phyloP scores from a whole-genome alignment of 139 green algal species.

The Mychonastes homosphaera region DNA sequence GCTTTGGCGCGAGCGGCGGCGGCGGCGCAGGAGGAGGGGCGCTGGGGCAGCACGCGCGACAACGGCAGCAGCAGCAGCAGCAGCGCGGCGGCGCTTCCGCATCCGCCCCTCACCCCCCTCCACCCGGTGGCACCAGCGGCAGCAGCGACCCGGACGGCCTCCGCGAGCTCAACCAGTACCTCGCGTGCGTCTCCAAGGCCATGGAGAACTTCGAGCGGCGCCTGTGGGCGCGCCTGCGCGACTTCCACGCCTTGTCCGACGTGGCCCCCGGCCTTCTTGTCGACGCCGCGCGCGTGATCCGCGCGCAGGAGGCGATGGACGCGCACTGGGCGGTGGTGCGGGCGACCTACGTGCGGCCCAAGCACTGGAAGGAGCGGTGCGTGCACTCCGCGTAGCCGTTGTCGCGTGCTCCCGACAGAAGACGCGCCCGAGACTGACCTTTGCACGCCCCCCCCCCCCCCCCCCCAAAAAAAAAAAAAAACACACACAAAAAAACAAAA shows the following conservation, averaged over 20 bases:
- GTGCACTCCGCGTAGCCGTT: too few species aligned
- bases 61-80: slow-evolving; percentile 14
- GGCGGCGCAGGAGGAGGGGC: not conserved
- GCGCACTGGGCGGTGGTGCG: slow-evolving; percentile 23
- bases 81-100: not conserved
- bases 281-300: slow-evolving; percentile 56
- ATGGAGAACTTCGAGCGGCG: slow-evolving; percentile 56
- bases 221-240: slow-evolving; percentile 50
- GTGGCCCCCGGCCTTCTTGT: slow-evolving; percentile 61
- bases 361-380: slow-evolving; percentile 17
- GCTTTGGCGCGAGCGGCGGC: not conserved
- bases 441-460: too few species aligned
- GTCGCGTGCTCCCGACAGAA: too few species aligned
- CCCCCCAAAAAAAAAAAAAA: too few species aligned
- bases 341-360: slow-evolving; percentile 5
- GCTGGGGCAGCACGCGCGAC: too few species aligned
- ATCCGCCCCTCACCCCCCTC: not conserved
- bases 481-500: not conserved
- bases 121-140: not conserved
- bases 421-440: too few species aligned
- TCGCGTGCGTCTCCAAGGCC: slow-evolving; percentile 24
- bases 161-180: slow-evolving; percentile 26
- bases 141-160: slow-evolving; percentile 21
- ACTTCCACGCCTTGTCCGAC: slow-evolving; percentile 40
- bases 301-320: slow-evolving; percentile 55